These are phyloP conservation scores for Tubosaeta sp. DNA, from an alignment of 768 basidiomycete species.

Conservation along the genomic window DNA sequence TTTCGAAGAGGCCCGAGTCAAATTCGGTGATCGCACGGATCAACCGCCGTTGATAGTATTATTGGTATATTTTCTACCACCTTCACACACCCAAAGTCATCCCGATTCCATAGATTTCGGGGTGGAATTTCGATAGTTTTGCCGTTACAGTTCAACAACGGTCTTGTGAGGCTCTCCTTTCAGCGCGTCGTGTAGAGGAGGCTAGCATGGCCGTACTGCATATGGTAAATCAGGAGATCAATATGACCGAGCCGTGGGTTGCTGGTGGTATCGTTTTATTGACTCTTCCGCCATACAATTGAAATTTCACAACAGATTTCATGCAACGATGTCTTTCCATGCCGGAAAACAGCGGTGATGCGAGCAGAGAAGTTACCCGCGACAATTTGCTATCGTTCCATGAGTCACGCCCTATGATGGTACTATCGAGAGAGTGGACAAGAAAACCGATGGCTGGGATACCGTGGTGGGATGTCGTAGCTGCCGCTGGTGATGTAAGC, in stretches of 20 bases:
- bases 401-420: neutral
- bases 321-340: neutral
- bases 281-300: neutral
- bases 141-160: neutral
- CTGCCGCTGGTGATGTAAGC: neutral
- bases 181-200: neutral
- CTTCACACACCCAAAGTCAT: too few species aligned
- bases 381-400: neutral
- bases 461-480: conserved; percentile 5
- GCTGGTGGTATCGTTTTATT: neutral
- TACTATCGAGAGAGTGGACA: conserved; percentile 1
- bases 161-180: too few species aligned
- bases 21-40: neutral
- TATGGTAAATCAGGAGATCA: neutral
- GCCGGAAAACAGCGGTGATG: too few species aligned
- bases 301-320: neutral
- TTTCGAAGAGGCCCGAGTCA: neutral
- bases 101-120: neutral
- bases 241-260: neutral
- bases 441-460: neutral
- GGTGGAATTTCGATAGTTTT: conserved; percentile 7
- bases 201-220: neutral
- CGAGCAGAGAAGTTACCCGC: neutral
- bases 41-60: neutral
- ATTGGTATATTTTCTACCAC: neutral